These are phyloP conservation scores for Oehlia diaphana DNA, from an alignment of 192 early-diverging fungal species.

Conservation along the genomic window DNA sequence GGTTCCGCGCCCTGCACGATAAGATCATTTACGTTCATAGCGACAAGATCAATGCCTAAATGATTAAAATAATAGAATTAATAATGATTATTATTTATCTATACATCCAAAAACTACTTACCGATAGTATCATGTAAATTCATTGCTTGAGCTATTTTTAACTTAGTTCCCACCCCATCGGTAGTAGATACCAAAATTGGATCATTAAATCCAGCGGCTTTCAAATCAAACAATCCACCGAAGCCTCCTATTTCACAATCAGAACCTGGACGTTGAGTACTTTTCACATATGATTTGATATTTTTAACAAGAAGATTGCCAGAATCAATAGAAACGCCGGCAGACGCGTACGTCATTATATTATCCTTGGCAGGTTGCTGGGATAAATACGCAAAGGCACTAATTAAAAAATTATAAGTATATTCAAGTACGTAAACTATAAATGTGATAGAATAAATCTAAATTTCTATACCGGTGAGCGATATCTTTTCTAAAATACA, in stretches of 20 bases:
- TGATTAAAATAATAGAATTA: not conserved
- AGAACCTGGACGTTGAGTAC: conserved; percentile 89
- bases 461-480: conserved; percentile 57
- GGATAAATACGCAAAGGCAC: conserved; percentile 47
- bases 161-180: conserved; percentile 98
- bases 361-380: conserved; percentile 38
- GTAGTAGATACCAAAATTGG: conserved; percentile 97
- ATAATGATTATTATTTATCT: not conserved
- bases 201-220: conserved; percentile 88
- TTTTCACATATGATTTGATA: conserved; percentile 94
- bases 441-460: not conserved
- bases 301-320: conserved; percentile 93
- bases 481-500: conserved; percentile 92
- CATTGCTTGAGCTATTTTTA: conserved; percentile 89
- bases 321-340: conserved; percentile 95
- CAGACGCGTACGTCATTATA: conserved; percentile 88
- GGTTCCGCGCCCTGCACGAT: conserved; percentile 99
- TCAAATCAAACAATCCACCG: conserved; percentile 96
- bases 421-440: not conserved
- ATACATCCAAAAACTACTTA: not conserved
- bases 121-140: conserved; percentile 92
- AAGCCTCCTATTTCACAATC: conserved; percentile 99
- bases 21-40: conserved; percentile 99
- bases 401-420: not conserved
- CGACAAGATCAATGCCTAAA: conserved; percentile 85